A percentile compares a stretch with the other conserved stretches of the same genome.
phyloP scores from a whole-genome alignment of 2,329 filamentous ascomycete genomes.

The Epichloe bromicola region DNA sequence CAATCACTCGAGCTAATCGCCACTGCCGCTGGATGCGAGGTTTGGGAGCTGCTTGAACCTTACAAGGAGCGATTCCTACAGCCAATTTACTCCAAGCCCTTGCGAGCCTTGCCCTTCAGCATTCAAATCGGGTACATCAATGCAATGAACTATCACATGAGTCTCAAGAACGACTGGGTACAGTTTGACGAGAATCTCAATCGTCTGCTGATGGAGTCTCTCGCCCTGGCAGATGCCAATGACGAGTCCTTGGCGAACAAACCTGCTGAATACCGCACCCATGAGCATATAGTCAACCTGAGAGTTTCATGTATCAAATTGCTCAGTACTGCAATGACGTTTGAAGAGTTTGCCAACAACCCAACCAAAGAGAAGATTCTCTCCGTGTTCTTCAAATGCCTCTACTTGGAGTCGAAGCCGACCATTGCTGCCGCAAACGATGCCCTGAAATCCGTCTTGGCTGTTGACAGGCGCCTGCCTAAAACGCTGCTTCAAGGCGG shows the following conservation, averaged over 20 bases:
- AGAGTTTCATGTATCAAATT: conserved; percentile 89
- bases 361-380: conserved; percentile 61
- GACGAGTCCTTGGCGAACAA: conserved; percentile 90
- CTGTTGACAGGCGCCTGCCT: conserved; percentile 79
- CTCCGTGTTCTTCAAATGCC: conserved; percentile 91
- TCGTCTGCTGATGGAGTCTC: conserved; percentile 79
- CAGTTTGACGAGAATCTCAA: conserved; percentile 87
- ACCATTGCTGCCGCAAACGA: conserved; percentile 91
- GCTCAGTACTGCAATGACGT: conserved; percentile 82
- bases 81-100: conserved; percentile 88
- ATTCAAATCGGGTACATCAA: conserved; percentile 98
- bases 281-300: conserved; percentile 82
- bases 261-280: conserved; percentile 86
- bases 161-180: conserved; percentile 77
- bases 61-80: conserved; percentile 82
- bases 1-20: conserved; percentile 70
- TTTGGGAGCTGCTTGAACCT: conserved; percentile 79
- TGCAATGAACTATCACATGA: conserved; percentile 89
- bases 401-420: conserved; percentile 84
- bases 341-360: conserved; percentile 77
- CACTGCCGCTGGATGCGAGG: conserved; percentile 60
- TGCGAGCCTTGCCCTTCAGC: conserved; percentile 82
- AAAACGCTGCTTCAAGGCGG: conserved; percentile 94
- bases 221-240: conserved; percentile 86
- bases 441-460: conserved; percentile 75